These are phyloP conservation scores for Ceratorhiza oryzae-sativae DNA, from an alignment of 1,284 basidiomycete species.

Conservation along the genomic window DNA sequence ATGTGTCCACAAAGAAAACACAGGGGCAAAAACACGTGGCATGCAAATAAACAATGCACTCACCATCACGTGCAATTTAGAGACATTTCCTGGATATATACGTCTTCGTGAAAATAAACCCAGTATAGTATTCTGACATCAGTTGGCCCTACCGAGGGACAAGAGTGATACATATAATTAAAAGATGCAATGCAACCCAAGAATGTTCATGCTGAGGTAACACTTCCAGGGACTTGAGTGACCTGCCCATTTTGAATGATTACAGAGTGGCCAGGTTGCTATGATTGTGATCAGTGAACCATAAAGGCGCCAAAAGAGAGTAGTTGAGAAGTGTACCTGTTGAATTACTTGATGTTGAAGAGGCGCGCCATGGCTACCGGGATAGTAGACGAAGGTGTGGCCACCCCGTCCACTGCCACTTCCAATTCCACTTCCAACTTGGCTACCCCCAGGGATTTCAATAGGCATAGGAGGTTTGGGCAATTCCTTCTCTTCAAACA, in stretches of 20 bases:
- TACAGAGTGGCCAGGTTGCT: slow-evolving; percentile 67
- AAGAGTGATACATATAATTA: background rate
- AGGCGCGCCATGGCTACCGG: slow-evolving; percentile 4
- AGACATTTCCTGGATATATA: too few relatives aligned
- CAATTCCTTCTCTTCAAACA: slow-evolving; percentile 56
- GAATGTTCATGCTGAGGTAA: slow-evolving; percentile 45
- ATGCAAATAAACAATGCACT: slow-evolving; percentile 24
- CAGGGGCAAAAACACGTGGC: slow-evolving; percentile 11
- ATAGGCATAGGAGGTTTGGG: background rate
- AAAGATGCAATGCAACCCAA: too few relatives aligned
- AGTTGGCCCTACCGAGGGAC: too few relatives aligned
- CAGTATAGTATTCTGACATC: too few relatives aligned
- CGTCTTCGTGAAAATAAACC: too few relatives aligned
- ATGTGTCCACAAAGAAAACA: slow-evolving; percentile 35
- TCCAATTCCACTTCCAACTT: background rate
- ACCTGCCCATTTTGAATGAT: slow-evolving; percentile 72
- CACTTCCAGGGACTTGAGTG: slow-evolving; percentile 63
- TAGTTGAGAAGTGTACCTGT: background rate
- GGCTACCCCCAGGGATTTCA: background rate
- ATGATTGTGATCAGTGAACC: slow-evolving; percentile 45
- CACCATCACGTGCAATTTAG: background rate
- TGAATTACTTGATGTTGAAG: slow-evolving; percentile 33
- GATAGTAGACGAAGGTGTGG: slow-evolving; percentile 34
- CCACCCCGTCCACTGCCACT: slow-evolving; percentile 6
- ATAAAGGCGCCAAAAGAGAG: background rate